Conservation (phyloP, 768 basidiomycete species). For the Rhodosporidiobolus odoratus region DNA sequence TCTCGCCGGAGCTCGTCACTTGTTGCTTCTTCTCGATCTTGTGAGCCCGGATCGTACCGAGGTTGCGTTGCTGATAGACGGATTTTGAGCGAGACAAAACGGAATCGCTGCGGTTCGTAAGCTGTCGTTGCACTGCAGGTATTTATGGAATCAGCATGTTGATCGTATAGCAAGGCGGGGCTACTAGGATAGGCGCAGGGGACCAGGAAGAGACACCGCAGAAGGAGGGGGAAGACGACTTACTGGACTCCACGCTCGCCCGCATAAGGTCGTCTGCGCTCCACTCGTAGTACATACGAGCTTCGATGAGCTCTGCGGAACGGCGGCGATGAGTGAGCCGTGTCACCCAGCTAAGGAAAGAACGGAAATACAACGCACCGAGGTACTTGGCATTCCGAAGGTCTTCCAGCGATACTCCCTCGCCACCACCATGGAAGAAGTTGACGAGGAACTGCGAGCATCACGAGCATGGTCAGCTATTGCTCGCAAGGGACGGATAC, state of each 20-base stretch:
- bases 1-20: conserved; percentile 64
- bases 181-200: not conserved
- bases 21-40: conserved; percentile 87
- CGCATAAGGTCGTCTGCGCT: conserved; percentile 52
- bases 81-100: conserved; percentile 83
- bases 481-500: not conserved
- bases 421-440: conserved; percentile 91
- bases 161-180: not conserved
- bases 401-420: conserved; percentile 75
- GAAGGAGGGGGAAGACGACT: not conserved
- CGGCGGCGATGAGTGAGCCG: no score
- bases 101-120: conserved; percentile 50
- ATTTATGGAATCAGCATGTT: not conserved
- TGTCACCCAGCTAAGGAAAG: not conserved
- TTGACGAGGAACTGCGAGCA: conserved; percentile 72
- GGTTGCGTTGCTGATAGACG: conserved; percentile 83
- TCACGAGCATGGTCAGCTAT: not conserved
- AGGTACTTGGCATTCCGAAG: conserved; percentile 93
- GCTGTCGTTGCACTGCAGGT: conserved; percentile 21
- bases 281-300: conserved; percentile 97
- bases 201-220: not conserved
- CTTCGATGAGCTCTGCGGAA: conserved; percentile 30
- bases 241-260: conserved; percentile 41
- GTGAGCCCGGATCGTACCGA: conserved; percentile 89
- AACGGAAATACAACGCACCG: conserved; percentile 56